Base-by-base conservation (phyloP, 108 stramenopile species). In the Mediolabrus comicus region DNA sequence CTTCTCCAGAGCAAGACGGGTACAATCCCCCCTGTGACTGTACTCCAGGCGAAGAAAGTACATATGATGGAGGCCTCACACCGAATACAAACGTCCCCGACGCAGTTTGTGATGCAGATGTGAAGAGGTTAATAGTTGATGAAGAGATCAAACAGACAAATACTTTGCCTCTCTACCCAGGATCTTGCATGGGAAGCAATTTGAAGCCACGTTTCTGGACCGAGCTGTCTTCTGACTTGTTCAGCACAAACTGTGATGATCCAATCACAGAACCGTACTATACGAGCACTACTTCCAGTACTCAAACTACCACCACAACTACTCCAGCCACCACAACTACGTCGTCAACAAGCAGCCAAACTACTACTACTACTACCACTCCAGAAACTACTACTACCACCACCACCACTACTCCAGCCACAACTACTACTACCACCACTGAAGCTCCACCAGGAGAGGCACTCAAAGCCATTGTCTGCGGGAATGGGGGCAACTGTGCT, bases 11-110 rank as follows among this genome's bases (percentile, higher is more conserved):
- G 22, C 33, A 53, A 10, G 68, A 60, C 4, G 60, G 39, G 0
- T 72, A 72, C 65, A 72, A 72, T 19, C 76, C 76, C 4, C 49
- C 38, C 7, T 72, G 64, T n/a, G 56, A 46, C 33, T 72, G 71
- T 39, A 46, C 62, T 53, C 46, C 65, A 51, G 62, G 62, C 10
- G 62, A 63, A 53, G 62, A 63, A 17, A 53, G 24, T 13, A 19
- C 19, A 14, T 53, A 59, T 12, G 58, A 59, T 32, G 58, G 58
- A 14, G 58, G 33, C 30, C 31, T 77, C n/a, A 72, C 76, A 1
- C 17, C 19, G 14, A 72, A 72, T 19, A 26, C 12, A 4, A 17
- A 38, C 14, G 33, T 52, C 30, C 43, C 76, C 14, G 13, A 1
- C 12, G 25, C 53, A 9, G 65, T 67, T 35, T 77, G 76, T 46